Conservation (phyloP, 345 rosid species). For the Schrenkiella parvula region DNA sequence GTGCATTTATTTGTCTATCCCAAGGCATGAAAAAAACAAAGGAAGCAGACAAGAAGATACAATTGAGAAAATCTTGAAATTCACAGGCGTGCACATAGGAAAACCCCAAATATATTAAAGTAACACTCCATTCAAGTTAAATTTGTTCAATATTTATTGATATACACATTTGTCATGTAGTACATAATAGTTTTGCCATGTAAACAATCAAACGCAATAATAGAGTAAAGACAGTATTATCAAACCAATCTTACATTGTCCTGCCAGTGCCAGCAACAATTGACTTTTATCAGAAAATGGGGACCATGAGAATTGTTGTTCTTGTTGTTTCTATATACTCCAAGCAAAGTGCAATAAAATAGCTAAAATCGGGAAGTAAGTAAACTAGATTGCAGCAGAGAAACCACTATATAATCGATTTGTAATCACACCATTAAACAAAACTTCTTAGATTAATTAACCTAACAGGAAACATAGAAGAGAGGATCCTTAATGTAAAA, state of each 20-base stretch:
- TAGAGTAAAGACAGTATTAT: conserved; percentile 25
- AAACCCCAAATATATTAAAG: conserved; percentile 29
- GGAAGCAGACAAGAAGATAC: conserved; percentile 43
- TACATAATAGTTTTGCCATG: conserved; percentile 27
- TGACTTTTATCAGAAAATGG: conserved; percentile 20
- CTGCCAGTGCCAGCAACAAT: conserved; percentile 12
- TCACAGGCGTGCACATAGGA: conserved; percentile 56
- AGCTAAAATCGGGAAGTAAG: background rate
- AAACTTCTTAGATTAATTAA: background rate
- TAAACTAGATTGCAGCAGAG: background rate
- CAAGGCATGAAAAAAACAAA: conserved; percentile 14
- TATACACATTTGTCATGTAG: conserved; percentile 21
- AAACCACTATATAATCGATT: background rate
- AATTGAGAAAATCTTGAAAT: conserved; percentile 27
- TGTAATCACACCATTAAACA: background rate
- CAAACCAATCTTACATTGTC: conserved; percentile 8
- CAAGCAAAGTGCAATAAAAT: conserved; percentile 13
- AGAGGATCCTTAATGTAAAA: background rate
- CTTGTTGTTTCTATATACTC: conserved; percentile 1
- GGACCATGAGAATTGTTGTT: conserved; percentile 35
- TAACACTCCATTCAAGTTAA: conserved; percentile 21
- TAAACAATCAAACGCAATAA: conserved; percentile 24
- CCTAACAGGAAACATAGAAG: background rate
- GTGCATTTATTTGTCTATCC: conserved; percentile 5
- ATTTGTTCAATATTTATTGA: background rate